A percentile compares a stretch with the other conserved stretches of the same genome.
Evolutionary conservation across 306 rosid species (phyloP).

Genomic region (Inga oerstediana): DNA sequence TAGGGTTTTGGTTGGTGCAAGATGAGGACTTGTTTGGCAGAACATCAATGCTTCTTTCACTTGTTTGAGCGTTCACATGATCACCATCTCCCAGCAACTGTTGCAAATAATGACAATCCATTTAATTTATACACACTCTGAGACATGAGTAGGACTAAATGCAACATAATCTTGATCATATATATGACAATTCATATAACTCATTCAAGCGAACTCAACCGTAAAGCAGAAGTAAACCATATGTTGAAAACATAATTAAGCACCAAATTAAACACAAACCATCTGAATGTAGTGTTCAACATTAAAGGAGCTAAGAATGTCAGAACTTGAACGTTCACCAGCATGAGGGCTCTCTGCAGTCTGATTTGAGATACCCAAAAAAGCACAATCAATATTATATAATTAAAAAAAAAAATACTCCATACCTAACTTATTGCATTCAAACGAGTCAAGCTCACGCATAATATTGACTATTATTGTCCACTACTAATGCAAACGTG

Average conservation of each 20-base stretch:
- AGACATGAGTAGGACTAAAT: no score
- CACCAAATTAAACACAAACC: slow-evolving; percentile 27
- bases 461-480: background rate
- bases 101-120: background rate
- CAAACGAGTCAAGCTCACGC: background rate
- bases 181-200: background rate
- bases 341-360: background rate
- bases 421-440: background rate
- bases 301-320: background rate
- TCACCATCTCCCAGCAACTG: slow-evolving; percentile 4
- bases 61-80: background rate
- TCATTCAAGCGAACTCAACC: background rate
- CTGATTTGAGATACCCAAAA: slow-evolving; percentile 17
- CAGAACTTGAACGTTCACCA: background rate
- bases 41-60: background rate
- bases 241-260: background rate
- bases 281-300: slow-evolving; percentile 29
- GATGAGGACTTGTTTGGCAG: background rate
- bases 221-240: background rate
- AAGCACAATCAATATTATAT: background rate
- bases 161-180: background rate
- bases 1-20: background rate
- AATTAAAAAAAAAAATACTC: background rate
- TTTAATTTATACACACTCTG: no score
- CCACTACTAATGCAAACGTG: background rate